A percentile compares a stretch with the other conserved stretches of the same genome.
phyloP scores from a whole-genome alignment of 2,329 filamentous ascomycete genomes.

The Penicillium oxalicum region DNA sequence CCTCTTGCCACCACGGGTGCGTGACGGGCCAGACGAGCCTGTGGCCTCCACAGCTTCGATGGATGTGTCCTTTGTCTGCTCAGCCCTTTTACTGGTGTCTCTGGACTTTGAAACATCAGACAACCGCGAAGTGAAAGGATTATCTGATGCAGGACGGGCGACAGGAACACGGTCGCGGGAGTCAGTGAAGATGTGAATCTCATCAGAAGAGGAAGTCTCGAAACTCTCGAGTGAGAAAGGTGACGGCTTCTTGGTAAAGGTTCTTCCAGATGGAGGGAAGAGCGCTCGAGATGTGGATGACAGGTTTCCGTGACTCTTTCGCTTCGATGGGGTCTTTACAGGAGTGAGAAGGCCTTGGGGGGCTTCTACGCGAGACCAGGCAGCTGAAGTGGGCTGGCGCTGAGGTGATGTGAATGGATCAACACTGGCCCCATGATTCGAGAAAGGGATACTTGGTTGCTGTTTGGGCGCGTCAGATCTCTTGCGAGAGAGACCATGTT shows the following conservation, averaged over 20 bases:
- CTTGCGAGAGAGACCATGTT: no score
- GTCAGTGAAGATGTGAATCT: slow-evolving; percentile 57
- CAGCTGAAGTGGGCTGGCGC: slow-evolving; percentile 18
- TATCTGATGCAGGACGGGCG: slow-evolving; percentile 46
- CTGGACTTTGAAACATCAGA: not conserved
- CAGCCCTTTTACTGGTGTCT: not conserved
- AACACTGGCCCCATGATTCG: not conserved
- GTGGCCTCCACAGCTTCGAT: not conserved
- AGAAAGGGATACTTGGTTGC: not conserved
- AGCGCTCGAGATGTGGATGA: slow-evolving; percentile 49
- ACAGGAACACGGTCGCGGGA: slow-evolving; percentile 56
- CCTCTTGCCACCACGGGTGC: not conserved
- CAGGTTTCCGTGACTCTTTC: slow-evolving; percentile 44
- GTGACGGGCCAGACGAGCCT: not conserved
- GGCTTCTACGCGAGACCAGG: slow-evolving; percentile 13
- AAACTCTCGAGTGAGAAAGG: slow-evolving; percentile 44
- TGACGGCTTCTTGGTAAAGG: slow-evolving; percentile 44
- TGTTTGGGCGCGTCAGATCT: not conserved
- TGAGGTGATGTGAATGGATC: slow-evolving; percentile 6
- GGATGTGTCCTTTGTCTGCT: not conserved
- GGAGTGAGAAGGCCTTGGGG: slow-evolving; percentile 54
- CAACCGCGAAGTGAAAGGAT: slow-evolving; percentile 44
- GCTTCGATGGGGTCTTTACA: slow-evolving; percentile 53
- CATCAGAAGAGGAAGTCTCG: slow-evolving; percentile 22
- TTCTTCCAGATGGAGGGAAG: slow-evolving; percentile 46